Evolutionary conservation across 2,329 filamentous ascomycete species (phyloP).

Genomic region (Davidsoniella virescens): DNA sequence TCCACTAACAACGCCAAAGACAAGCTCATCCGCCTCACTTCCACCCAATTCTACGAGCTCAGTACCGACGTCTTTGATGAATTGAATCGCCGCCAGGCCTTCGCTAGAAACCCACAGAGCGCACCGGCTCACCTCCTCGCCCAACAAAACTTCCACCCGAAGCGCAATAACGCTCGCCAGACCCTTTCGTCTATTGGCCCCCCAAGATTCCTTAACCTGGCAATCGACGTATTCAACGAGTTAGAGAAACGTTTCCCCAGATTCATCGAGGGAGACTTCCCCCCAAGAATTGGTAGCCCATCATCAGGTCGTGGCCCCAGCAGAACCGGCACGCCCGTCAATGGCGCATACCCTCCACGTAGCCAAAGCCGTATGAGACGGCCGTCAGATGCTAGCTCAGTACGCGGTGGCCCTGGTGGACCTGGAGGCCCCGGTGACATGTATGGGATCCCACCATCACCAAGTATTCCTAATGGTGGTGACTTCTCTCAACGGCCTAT

Average conservation of each 20-base stretch:
- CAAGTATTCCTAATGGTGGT: conserved; percentile 36
- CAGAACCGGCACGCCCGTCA: conserved; percentile 45
- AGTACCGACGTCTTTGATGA: conserved; percentile 98
- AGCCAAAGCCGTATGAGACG: conserved; percentile 37
- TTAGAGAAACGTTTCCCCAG: conserved; percentile 77
- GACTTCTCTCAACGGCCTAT: conserved; percentile 50
- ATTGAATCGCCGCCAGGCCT: conserved; percentile 67
- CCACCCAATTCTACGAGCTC: conserved; percentile 90
- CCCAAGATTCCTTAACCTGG: conserved; percentile 76
- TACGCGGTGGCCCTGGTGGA: conserved; percentile 27
- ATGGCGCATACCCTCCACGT: conserved; percentile 36
- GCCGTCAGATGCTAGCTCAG: conserved; percentile 46
- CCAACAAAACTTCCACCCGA: conserved; percentile 84
- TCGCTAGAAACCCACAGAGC: conserved; percentile 35
- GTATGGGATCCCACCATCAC: conserved; percentile 42
- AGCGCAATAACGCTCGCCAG: conserved; percentile 93
- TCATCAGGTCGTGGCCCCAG: conserved; percentile 47
- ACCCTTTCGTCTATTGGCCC: conserved; percentile 81
- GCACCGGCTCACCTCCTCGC: conserved; percentile 64
- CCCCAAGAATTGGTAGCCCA: conserved; percentile 51
- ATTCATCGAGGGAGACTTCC: conserved; percentile 54
- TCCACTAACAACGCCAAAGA: conserved; percentile 82
- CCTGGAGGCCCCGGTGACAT: conserved; percentile 19
- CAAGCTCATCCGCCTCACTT: conserved; percentile 77
- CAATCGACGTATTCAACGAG: conserved; percentile 92